These are phyloP conservation scores for Trametes punicea DNA, from an alignment of 768 basidiomycete genomes.

Conservation along the genomic window DNA sequence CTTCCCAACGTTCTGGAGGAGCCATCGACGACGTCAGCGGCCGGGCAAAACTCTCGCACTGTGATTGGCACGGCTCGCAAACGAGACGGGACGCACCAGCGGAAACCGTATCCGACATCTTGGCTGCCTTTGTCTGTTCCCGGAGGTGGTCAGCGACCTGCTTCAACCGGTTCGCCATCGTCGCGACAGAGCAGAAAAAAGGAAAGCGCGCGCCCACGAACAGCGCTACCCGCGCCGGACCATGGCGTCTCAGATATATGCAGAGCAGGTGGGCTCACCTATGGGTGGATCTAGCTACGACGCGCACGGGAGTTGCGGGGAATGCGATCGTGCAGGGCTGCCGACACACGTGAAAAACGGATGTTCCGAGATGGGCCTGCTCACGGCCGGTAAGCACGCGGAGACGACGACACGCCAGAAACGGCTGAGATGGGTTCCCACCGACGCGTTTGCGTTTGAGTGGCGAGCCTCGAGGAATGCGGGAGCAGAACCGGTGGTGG, in stretches of 20 bases:
- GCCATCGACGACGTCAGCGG: constrained; percentile 1
- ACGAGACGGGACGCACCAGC: constrained; percentile 43
- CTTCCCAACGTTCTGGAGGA: constrained; percentile 63
- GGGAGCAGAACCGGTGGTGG: too few relatives aligned
- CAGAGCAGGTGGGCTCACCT: constrained; percentile 9
- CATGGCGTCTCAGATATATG: constrained; percentile 5
- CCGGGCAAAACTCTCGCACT: constrained; percentile 11
- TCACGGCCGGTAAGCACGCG: constrained; percentile 11
- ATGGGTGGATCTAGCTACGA: not conserved
- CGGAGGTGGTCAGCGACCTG: constrained; percentile 56
- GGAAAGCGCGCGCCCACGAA: not conserved
- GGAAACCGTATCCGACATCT: constrained; percentile 38
- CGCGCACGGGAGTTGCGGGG: constrained; percentile 9
- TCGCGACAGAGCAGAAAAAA: not conserved
- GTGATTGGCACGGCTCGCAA: constrained; percentile 9
- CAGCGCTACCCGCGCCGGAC: not conserved
- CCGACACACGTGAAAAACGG: constrained; percentile 19
- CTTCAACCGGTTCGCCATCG: constrained; percentile 45
- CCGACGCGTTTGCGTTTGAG: not conserved
- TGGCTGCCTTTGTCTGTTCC: constrained; percentile 25
- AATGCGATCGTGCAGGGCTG: constrained; percentile 7
- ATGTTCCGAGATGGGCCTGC: constrained; percentile 11
- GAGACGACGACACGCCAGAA: not conserved
- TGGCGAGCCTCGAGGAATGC: not conserved
- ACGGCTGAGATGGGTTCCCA: not conserved